These are phyloP conservation scores for Sugiyamaella chiloensis DNA, from an alignment of 805 yeast species.

Conservation along the genomic window DNA sequence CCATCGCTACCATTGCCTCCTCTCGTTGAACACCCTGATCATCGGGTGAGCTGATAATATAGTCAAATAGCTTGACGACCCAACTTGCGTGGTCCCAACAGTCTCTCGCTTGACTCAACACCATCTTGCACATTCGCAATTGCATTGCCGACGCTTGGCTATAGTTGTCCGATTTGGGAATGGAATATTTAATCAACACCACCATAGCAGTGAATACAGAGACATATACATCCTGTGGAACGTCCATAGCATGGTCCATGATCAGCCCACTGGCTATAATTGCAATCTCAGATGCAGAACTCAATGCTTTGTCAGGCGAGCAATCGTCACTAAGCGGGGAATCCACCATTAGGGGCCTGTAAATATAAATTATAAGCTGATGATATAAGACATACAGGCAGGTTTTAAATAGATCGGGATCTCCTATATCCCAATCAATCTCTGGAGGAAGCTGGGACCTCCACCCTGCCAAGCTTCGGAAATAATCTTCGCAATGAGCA, in stretches of 20 bases:
- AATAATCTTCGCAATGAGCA: neutral
- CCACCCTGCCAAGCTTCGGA: constrained; percentile 9
- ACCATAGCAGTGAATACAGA: constrained; percentile 15
- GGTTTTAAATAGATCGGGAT: neutral
- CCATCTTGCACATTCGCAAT: constrained; percentile 17
- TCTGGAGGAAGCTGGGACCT: constrained; percentile 4
- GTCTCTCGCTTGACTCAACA: constrained; percentile 13
- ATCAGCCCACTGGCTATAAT: constrained; percentile 9
- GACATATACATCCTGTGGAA: constrained; percentile 15
- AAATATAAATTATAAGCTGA: constrained; percentile 15
- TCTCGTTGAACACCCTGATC: neutral
- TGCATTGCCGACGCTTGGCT: constrained; percentile 8
- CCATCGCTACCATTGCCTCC: constrained; percentile 1
- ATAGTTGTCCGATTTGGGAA: neutral
- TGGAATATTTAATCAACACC: constrained; percentile 5
- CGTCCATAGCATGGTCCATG: neutral
- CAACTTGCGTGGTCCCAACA: constrained; percentile 20
- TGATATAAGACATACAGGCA: constrained; percentile 12
- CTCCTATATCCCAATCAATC: constrained; percentile 14
- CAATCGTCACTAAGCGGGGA: constrained; percentile 8
- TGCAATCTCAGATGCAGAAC: constrained; percentile 15
- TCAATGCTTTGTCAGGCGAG: constrained; percentile 12
- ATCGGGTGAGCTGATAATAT: neutral
- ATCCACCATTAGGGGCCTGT: constrained; percentile 15
- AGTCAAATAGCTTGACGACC: constrained; percentile 8